These are phyloP conservation scores for Podaxis sp. DNA, from an alignment of 768 basidiomycete species.

Conservation along the genomic window DNA sequence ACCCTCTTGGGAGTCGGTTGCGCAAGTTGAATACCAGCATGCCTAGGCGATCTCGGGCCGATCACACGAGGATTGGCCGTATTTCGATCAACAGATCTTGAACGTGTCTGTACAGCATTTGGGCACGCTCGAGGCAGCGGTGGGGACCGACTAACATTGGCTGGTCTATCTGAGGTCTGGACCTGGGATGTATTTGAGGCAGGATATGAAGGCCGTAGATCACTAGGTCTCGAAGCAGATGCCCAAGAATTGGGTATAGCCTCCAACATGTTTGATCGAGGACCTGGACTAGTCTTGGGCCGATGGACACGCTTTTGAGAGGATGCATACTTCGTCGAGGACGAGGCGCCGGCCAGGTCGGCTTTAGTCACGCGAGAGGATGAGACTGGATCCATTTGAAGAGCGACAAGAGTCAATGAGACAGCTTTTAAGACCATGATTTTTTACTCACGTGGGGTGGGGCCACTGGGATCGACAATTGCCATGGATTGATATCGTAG, in stretches of 20 bases:
- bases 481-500: conserved; percentile 11
- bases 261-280: conserved; percentile 1
- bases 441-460: not conserved
- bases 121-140: not conserved
- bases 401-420: not conserved
- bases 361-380: not conserved
- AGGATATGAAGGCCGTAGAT: conserved; percentile 5
- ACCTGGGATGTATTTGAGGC: not conserved
- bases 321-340: not conserved
- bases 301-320: not conserved
- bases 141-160: not conserved
- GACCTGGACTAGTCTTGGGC: not conserved
- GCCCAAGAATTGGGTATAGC: conserved; percentile 10
- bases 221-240: conserved; percentile 9
- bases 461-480: conserved; percentile 6
- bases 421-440: not conserved
- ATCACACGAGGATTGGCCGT: not conserved
- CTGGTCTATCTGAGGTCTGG: not conserved
- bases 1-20: conserved; percentile 6
- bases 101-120: not conserved
- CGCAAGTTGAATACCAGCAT: not conserved
- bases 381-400: not conserved
- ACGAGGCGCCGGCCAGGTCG: not conserved
- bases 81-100: not conserved
- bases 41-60: conserved; percentile 1